Evolutionary conservation across 768 basidiomycete species (phyloP).

Genomic region (Trametopsis cervina): DNA sequence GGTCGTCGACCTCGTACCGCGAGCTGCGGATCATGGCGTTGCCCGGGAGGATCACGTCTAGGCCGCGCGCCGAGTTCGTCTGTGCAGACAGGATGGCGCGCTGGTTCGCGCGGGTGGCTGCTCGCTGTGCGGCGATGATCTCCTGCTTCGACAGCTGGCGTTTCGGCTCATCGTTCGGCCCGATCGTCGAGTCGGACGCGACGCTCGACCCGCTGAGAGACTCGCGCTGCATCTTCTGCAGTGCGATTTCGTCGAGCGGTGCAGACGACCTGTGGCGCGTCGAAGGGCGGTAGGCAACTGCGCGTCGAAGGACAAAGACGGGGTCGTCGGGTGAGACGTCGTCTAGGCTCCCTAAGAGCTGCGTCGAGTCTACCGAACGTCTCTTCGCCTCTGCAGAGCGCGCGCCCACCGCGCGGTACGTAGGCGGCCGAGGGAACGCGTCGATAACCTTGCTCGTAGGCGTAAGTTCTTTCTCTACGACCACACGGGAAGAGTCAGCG

Average conservation of each 20-base stretch:
- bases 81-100: constrained; percentile 81
- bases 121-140: constrained; percentile 90
- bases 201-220: constrained; percentile 51
- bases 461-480: constrained; percentile 65
- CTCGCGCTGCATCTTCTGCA: constrained; percentile 66
- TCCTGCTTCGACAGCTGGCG: constrained; percentile 62
- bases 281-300: constrained; percentile 65
- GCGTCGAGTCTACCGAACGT: constrained; percentile 78
- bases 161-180: constrained; percentile 29
- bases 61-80: constrained; percentile 76
- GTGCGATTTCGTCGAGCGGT: constrained; percentile 78
- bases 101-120: constrained; percentile 78
- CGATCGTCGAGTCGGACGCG: constrained; percentile 36
- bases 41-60: constrained; percentile 83
- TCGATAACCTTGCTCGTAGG: constrained; percentile 84
- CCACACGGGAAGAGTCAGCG: constrained; percentile 2
- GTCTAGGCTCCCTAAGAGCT: constrained; percentile 59
- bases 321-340: constrained; percentile 84
- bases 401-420: constrained; percentile 56
- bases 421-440: constrained; percentile 70
- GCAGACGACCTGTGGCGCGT: constrained; percentile 67
- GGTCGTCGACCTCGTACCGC: constrained; percentile 59
- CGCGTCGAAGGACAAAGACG: constrained; percentile 82
- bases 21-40: constrained; percentile 83
- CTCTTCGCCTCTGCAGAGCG: constrained; percentile 62